Conservation (phyloP, 768 basidiomycete species). For the Pleurotus platypus region DNA sequence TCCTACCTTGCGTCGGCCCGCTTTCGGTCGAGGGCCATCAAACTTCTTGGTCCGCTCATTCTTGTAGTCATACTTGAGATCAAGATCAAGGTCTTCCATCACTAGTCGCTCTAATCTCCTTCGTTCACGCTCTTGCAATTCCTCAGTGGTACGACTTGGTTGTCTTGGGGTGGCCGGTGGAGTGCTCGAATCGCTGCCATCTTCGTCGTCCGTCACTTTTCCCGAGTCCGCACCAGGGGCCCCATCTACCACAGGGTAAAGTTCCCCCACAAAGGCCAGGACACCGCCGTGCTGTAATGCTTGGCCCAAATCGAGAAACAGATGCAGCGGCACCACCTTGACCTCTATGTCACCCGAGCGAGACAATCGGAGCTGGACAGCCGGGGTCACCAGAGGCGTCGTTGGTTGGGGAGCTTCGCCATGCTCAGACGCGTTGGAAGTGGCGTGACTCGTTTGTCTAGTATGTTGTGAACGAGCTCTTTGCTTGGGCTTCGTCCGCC, state of each 20-base stretch:
- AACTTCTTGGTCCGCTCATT: too few relatives aligned
- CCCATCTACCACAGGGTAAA: background rate
- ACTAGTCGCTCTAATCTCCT: slow-evolving; percentile 44
- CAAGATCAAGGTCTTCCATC: slow-evolving; percentile 57
- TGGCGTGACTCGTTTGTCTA: background rate
- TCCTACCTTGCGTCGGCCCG: too few relatives aligned
- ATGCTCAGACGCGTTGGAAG: slow-evolving; percentile 2
- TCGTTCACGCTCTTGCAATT: slow-evolving; percentile 33
- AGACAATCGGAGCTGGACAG: background rate
- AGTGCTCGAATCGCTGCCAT: slow-evolving; percentile 27
- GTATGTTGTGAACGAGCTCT: slow-evolving; percentile 11
- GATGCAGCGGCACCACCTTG: slow-evolving; percentile 60
- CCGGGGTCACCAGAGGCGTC: background rate
- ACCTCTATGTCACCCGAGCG: slow-evolving; percentile 21
- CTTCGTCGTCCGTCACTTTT: slow-evolving; percentile 15
- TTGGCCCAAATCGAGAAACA: slow-evolving; percentile 68
- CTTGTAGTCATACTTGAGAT: slow-evolving; percentile 35
- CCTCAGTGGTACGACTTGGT: slow-evolving; percentile 2
- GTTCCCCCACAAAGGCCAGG: slow-evolving; percentile 47
- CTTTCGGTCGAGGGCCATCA: too few relatives aligned
- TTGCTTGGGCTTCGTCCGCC: slow-evolving; percentile 47
- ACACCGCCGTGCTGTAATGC: slow-evolving; percentile 34
- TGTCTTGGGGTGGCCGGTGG: slow-evolving; percentile 33
- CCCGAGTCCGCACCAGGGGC: background rate
- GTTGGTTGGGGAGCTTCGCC: background rate